These are phyloP conservation scores for Polysphondylium violaceum DNA, from an alignment of 78 protist species.

Conservation along the genomic window DNA sequence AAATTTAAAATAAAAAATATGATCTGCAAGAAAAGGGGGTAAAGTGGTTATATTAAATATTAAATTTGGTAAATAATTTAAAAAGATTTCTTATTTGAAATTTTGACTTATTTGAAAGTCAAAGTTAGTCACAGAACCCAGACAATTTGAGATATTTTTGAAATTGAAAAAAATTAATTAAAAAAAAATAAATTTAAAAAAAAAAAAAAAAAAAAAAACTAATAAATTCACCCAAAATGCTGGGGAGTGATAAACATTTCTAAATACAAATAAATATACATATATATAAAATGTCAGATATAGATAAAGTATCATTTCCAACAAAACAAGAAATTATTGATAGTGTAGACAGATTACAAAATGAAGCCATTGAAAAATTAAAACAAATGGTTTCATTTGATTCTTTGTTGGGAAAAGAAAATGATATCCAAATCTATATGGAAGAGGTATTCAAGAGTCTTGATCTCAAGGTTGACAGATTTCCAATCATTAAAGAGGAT, in stretches of 20 bases:
- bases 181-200: neutral
- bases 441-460: constrained; percentile 41
- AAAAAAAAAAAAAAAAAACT: constrained; percentile 10
- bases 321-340: constrained; percentile 50
- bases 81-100: no score
- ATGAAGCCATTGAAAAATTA: constrained; percentile 63
- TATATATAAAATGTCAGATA: neutral
- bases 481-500: constrained; percentile 15
- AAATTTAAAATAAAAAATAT: no score
- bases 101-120: no score
- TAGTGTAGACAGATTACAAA: constrained; percentile 48
- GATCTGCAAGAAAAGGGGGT: neutral
- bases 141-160: neutral
- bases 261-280: neutral
- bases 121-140: neutral
- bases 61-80: neutral
- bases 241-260: no score
- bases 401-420: constrained; percentile 61
- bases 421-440: constrained; percentile 45
- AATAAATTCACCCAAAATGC: neutral
- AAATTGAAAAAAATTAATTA: constrained; percentile 6
- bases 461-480: constrained; percentile 56
- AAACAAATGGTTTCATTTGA: constrained; percentile 77
- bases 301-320: constrained; percentile 12
- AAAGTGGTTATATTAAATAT: neutral